Conservation (phyloP, 2,329 filamentous ascomycete genomes). For the Pseudogymnoascus sp. region DNA sequence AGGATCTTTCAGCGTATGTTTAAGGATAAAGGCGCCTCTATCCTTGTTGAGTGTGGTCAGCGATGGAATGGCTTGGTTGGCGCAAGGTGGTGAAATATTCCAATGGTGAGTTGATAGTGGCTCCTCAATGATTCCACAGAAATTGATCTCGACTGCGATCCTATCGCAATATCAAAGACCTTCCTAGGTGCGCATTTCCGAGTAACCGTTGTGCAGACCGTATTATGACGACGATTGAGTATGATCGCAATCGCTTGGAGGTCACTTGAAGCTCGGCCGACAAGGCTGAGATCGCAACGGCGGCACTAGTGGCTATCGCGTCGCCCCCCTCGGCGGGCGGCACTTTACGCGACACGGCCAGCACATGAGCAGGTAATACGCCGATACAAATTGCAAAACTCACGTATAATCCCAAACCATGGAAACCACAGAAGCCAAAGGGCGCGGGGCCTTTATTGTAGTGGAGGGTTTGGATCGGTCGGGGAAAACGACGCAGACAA, state of each 20-base stretch:
- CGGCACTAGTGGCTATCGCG: slow-evolving; percentile 2
- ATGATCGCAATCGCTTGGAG: background rate
- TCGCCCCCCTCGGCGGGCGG: background rate
- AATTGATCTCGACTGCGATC: background rate
- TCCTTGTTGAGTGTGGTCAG: background rate
- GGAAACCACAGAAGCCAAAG: background rate
- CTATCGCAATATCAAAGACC: background rate
- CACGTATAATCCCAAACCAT: slow-evolving; percentile 1
- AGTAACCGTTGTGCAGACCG: background rate
- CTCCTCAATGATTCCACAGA: background rate
- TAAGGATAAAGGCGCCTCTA: background rate
- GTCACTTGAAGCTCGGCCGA: slow-evolving; percentile 8
- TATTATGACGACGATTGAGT: slow-evolving; percentile 1
- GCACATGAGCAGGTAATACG: background rate
- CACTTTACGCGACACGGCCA: slow-evolving; percentile 1
- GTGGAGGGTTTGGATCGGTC: slow-evolving; percentile 66
- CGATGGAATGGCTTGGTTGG: background rate
- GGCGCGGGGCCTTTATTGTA: slow-evolving; percentile 56
- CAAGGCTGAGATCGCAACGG: slow-evolving; percentile 7
- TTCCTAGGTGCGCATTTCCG: background rate
- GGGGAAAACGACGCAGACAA: slow-evolving; percentile 66
- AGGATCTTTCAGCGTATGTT: background rate
- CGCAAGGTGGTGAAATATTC: background rate
- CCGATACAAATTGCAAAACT: background rate
- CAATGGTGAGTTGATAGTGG: background rate